A percentile compares a stretch with the other conserved stretches of the same genome.
Evolutionary conservation across 169 alveolate genomes (phyloP).

Genomic region (Eimeria zaria): DNA sequence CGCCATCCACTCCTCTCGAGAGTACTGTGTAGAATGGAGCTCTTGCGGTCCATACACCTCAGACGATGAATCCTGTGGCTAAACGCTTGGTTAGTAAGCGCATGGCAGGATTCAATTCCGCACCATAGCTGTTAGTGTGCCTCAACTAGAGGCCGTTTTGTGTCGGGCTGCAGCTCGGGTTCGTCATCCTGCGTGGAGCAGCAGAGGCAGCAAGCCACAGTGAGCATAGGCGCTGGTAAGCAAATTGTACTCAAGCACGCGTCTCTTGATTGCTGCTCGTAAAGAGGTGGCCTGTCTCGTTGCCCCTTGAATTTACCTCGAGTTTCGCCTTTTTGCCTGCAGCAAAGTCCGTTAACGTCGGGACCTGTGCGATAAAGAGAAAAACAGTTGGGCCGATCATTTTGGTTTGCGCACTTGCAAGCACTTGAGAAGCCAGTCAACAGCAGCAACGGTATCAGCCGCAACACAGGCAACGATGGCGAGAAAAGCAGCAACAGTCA

Average conservation of each 20-base stretch:
- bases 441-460: not conserved
- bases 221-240: not conserved
- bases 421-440: not conserved
- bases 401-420: not conserved
- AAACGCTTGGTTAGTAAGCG: not conserved
- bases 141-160: constrained; percentile 39
- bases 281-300: not conserved
- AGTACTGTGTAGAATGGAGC: not conserved
- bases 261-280: not conserved
- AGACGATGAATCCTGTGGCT: not conserved
- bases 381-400: not conserved
- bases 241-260: not conserved
- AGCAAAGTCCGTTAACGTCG: constrained; percentile 51
- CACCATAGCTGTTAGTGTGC: constrained; percentile 34
- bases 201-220: not conserved
- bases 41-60: not conserved
- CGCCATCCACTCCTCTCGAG: not conserved
- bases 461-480: not conserved
- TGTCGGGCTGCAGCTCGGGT: not conserved
- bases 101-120: not conserved
- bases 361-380: constrained; percentile 14
- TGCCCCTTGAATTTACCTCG: not conserved
- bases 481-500: not conserved
- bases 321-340: constrained; percentile 35
- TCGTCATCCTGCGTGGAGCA: not conserved